These are phyloP conservation scores for Bacidia gigantensis DNA, from an alignment of 495 filamentous ascomycete genomes.

Conservation along the genomic window DNA sequence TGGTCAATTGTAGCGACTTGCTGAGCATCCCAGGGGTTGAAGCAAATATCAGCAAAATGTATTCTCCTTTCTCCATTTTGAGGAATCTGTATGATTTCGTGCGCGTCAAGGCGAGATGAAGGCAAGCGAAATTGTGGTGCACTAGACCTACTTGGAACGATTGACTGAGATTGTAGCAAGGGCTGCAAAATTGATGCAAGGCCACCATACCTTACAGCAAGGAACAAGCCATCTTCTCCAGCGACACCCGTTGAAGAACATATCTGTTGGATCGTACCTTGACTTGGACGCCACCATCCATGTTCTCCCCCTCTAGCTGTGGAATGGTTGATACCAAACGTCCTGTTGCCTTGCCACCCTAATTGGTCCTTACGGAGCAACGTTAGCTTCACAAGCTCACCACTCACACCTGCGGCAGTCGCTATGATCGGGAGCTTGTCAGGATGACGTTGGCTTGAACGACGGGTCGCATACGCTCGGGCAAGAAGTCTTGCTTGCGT, in stretches of 20 bases:
- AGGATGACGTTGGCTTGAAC: constrained; percentile 16
- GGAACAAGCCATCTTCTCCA: constrained; percentile 40
- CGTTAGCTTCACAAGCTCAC: constrained; percentile 29
- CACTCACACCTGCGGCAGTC: constrained; percentile 30
- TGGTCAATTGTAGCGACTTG: constrained; percentile 65
- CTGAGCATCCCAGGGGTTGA: constrained; percentile 58
- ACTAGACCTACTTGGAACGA: not conserved
- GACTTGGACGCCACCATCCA: constrained; percentile 41
- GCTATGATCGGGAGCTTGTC: constrained; percentile 31
- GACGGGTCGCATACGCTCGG: constrained; percentile 26
- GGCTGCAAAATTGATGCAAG: constrained; percentile 48
- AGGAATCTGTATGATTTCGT: constrained; percentile 44
- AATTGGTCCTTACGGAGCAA: constrained; percentile 25
- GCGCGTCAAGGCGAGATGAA: constrained; percentile 44
- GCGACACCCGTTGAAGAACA: constrained; percentile 31
- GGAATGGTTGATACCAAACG: constrained; percentile 19
- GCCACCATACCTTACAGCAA: constrained; percentile 46
- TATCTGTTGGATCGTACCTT: constrained; percentile 50
- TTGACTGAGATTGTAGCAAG: constrained; percentile 18
- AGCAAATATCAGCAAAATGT: constrained; percentile 57
- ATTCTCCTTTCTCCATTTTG: constrained; percentile 39
- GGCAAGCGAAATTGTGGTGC: constrained; percentile 5
- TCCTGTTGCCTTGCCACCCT: constrained; percentile 18
- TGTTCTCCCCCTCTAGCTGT: constrained; percentile 29
- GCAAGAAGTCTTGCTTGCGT: constrained; percentile 29